Percentiles rank a stretch among this genome's conserved stretches.
These are phyloP conservation scores for Camelina hispida DNA, from an alignment of 345 rosid species.

Conservation along the genomic window DNA sequence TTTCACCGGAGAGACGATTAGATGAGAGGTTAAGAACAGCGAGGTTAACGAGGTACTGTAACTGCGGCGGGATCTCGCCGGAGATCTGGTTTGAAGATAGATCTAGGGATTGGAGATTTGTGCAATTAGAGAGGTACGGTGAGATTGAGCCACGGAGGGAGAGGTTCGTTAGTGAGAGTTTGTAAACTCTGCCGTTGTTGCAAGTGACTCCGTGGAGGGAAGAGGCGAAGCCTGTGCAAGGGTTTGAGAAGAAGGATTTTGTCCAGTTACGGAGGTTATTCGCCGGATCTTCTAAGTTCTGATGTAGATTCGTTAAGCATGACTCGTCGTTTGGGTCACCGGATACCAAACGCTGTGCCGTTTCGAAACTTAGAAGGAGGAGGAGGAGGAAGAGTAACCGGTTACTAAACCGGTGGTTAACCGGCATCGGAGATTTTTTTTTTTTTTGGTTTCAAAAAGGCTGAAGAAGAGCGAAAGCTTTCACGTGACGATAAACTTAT, in stretches of 20 bases:
- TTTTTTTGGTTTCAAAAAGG: neutral
- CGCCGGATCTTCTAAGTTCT: slow-evolving; percentile 70
- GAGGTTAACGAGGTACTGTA: slow-evolving; percentile 76
- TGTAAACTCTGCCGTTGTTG: slow-evolving; percentile 94
- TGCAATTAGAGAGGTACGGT: slow-evolving; percentile 79
- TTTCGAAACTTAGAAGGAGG: slow-evolving; percentile 36
- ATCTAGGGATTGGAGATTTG: slow-evolving; percentile 92
- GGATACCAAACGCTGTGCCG: slow-evolving; percentile 40
- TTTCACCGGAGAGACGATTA: slow-evolving; percentile 72
- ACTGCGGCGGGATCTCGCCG: slow-evolving; percentile 75
- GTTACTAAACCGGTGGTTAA: slow-evolving; percentile 43
- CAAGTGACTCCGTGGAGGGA: slow-evolving; percentile 75
- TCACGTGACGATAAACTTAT: neutral
- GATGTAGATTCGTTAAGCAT: slow-evolving; percentile 58
- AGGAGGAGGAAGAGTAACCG: slow-evolving; percentile 43
- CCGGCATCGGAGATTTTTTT: slow-evolving; percentile 25
- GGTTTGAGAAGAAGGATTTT: slow-evolving; percentile 57
- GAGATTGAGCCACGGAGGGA: slow-evolving; percentile 83
- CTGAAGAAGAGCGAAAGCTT: slow-evolving; percentile 14
- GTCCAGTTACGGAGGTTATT: slow-evolving; percentile 87
- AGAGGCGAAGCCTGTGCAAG: slow-evolving; percentile 81
- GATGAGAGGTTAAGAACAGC: slow-evolving; percentile 93
- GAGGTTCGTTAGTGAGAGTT: slow-evolving; percentile 79
- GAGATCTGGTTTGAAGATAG: slow-evolving; percentile 80
- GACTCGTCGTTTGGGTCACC: slow-evolving; percentile 76